A percentile compares a stretch with the other conserved stretches of the same genome.
Conservation (phyloP, 2,329 filamentous ascomycete genomes). For the Drechslerella dactyloides region DNA sequence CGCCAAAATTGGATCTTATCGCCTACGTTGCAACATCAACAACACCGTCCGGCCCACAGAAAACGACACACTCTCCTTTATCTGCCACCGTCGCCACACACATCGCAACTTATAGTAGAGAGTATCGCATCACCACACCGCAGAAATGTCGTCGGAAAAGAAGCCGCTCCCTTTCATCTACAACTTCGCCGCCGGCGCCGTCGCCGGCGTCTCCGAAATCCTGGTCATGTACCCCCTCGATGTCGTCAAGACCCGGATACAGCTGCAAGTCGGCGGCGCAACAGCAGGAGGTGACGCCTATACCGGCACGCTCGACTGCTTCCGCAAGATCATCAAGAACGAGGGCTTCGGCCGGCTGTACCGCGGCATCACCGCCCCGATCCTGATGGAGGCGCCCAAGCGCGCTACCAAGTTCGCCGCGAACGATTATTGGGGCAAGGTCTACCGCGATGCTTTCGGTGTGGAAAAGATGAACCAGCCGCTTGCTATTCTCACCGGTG, state of each 20-base stretch:
- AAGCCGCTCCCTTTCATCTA: conserved; percentile 89
- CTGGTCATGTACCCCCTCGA: conserved; percentile 88
- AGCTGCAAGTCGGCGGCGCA: conserved; percentile 79
- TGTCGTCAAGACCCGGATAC: conserved; percentile 96
- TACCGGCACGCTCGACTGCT: conserved; percentile 97
- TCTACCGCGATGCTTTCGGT: conserved; percentile 88
- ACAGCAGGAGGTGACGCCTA: conserved; percentile 78
- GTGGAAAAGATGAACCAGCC: conserved; percentile 86
- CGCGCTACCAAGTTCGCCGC: conserved; percentile 98
- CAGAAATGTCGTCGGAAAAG: conserved; percentile 70
- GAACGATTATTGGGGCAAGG: conserved; percentile 96
- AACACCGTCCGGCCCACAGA: conserved; percentile 10
- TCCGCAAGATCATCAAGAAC: conserved; percentile 93
- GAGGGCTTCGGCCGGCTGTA: conserved; percentile 94
- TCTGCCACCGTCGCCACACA: not conserved
- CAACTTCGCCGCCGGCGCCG: conserved; percentile 94
- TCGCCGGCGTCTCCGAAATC: conserved; percentile 90
- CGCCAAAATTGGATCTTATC: conserved; percentile 19
- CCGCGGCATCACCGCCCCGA: conserved; percentile 92
- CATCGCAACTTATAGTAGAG: conserved; percentile 3
- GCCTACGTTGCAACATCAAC: conserved; percentile 15
- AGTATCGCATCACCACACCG: conserved; percentile 48
- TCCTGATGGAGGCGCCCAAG: conserved; percentile 97
- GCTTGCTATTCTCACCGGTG: conserved; percentile 85
- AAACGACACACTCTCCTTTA: conserved; percentile 13